Conservation (phyloP, 495 filamentous ascomycete genomes). For the Cercophora newfieldiana region DNA sequence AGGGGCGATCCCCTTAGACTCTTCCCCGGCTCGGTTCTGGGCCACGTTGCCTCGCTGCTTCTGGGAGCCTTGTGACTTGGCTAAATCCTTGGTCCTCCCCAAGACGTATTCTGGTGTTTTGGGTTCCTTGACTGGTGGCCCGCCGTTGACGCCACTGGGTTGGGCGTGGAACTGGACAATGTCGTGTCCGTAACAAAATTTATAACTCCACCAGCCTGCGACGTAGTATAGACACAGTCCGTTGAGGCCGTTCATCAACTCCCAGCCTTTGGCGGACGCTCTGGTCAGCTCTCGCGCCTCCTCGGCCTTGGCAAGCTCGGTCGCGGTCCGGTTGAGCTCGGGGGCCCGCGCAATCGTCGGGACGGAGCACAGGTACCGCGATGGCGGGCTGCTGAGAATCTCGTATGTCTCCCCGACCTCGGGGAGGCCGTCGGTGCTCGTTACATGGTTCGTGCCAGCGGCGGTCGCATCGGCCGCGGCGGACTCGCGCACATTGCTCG, state of each 20-base stretch:
- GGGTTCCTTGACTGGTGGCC: slow-evolving; percentile 72
- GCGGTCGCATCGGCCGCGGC: slow-evolving; percentile 28
- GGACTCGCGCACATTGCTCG: slow-evolving; percentile 35
- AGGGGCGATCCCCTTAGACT: slow-evolving; percentile 38
- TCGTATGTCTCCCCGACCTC: slow-evolving; percentile 60
- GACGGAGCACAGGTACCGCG: slow-evolving; percentile 81
- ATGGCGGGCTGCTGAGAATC: slow-evolving; percentile 66
- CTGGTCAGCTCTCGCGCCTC: slow-evolving; percentile 82
- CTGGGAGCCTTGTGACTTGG: slow-evolving; percentile 28
- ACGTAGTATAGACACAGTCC: slow-evolving; percentile 88
- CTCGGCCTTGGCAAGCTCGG: slow-evolving; percentile 64
- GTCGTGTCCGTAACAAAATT: slow-evolving; percentile 86
- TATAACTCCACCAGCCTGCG: slow-evolving; percentile 96
- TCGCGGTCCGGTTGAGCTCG: slow-evolving; percentile 58
- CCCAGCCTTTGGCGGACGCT: slow-evolving; percentile 82
- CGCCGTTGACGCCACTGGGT: slow-evolving; percentile 59
- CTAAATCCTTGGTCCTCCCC: slow-evolving; percentile 51
- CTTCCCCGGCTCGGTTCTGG: slow-evolving; percentile 14
- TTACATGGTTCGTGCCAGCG: neutral
- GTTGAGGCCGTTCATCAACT: slow-evolving; percentile 84
- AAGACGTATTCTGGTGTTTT: slow-evolving; percentile 77
- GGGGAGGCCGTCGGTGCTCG: slow-evolving; percentile 14
- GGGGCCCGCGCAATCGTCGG: slow-evolving; percentile 63
- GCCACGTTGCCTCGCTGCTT: slow-evolving; percentile 35
- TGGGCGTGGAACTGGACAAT: slow-evolving; percentile 92